phyloP scores from a whole-genome alignment of 345 rosid genomes.

The Cardamine occulta region DNA sequence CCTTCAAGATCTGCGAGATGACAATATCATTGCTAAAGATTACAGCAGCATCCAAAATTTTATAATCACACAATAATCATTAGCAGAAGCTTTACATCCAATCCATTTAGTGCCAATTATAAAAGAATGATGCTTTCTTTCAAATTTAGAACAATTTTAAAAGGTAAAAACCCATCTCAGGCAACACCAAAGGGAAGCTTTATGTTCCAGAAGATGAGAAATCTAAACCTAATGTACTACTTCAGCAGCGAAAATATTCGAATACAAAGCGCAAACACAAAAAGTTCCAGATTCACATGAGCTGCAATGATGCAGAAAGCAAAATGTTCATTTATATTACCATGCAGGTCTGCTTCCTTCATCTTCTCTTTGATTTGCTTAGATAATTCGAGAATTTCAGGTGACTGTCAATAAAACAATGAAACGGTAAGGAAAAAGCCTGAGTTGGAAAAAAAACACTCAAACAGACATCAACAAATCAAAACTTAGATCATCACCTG shows the following conservation, averaged over 20 bases:
- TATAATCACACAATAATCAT: conserved; percentile 12
- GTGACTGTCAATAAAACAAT: conserved; percentile 56
- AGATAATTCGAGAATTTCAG: conserved; percentile 80
- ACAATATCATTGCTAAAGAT: conserved; percentile 15
- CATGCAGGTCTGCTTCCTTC: conserved; percentile 87
- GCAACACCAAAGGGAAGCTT: conserved; percentile 17
- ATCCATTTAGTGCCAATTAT: background rate
- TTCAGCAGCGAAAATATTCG: background rate
- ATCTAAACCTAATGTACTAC: background rate
- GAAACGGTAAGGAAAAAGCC: conserved; percentile 2
- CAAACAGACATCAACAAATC: background rate
- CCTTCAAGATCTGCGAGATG: conserved; percentile 80
- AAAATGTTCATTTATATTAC: conserved; percentile 43
- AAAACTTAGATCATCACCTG: conserved; percentile 57
- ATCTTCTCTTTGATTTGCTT: conserved; percentile 91
- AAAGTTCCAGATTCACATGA: background rate
- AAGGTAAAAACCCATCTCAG: conserved; percentile 3
- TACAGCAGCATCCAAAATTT: conserved; percentile 9
- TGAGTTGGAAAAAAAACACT: background rate
- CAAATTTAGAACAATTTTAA: background rate
- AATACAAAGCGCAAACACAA: conserved; percentile 5
- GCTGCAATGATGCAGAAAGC: background rate
- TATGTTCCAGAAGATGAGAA: conserved; percentile 11
- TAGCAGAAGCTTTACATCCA: conserved; percentile 17
- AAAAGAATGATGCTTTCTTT: background rate